These are phyloP conservation scores for Petunia secreta DNA, from an alignment of 257 asterid genomes.

Conservation along the genomic window DNA sequence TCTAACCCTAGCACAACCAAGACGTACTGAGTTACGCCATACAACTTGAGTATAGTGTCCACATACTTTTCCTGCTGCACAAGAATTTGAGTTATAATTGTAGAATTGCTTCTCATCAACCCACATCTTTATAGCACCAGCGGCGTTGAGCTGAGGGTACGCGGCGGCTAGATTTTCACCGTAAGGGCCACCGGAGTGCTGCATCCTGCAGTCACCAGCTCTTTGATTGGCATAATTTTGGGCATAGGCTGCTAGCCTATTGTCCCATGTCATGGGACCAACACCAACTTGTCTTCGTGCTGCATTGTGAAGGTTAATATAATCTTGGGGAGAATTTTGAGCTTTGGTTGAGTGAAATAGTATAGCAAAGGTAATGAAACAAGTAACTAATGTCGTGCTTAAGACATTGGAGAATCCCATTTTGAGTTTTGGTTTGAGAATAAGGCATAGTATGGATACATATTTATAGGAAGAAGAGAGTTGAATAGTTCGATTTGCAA, in stretches of 20 bases:
- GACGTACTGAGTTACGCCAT: conserved; percentile 20
- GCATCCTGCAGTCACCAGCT: conserved; percentile 44
- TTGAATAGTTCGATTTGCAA: background rate
- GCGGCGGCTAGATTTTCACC: conserved; percentile 56
- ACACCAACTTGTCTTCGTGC: conserved; percentile 49
- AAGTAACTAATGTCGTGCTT: background rate
- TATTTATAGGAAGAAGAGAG: background rate
- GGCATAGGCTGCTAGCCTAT: conserved; percentile 45
- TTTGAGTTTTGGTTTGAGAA: background rate
- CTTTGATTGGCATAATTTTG: conserved; percentile 43
- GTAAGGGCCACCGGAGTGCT: conserved; percentile 42
- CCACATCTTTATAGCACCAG: conserved; percentile 44
- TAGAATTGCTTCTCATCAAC: conserved; percentile 41
- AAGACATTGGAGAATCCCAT: background rate
- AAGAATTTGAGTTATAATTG: conserved; percentile 33
- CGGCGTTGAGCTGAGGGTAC: conserved; percentile 32
- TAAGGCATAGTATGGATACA: background rate
- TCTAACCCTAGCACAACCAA: conserved; percentile 36
- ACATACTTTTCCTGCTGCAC: conserved; percentile 34
- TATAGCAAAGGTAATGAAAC: conserved; percentile 14
- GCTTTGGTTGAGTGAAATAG: conserved; percentile 28
- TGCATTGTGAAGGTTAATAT: conserved; percentile 44
- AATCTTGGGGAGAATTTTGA: conserved; percentile 48
- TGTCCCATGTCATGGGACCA: conserved; percentile 50
- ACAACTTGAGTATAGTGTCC: conserved; percentile 36